Evolutionary conservation across 345 rosid genomes (phyloP).

Genomic region (Euphorbia pulcherrima): DNA sequence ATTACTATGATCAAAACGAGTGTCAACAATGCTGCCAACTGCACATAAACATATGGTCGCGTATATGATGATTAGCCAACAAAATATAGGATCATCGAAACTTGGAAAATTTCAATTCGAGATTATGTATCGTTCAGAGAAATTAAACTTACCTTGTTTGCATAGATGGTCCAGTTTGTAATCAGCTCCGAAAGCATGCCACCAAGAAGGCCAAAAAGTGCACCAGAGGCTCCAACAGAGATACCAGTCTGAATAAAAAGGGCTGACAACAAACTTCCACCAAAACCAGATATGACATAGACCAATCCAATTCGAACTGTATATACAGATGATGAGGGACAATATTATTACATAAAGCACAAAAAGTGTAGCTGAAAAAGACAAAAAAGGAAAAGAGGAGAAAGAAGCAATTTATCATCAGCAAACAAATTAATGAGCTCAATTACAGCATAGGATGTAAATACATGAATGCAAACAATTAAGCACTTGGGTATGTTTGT

Average conservation of each 20-base stretch:
- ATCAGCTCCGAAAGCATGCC: conserved; percentile 96
- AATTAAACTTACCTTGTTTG: conserved; percentile 55
- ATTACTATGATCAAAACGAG: conserved; percentile 61
- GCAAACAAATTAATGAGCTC: background rate
- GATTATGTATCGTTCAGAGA: background rate
- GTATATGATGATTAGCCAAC: conserved; percentile 3
- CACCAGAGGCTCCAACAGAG: conserved; percentile 99
- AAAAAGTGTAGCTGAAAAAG: background rate
- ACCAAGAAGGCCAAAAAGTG: conserved; percentile 89
- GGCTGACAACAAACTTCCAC: conserved; percentile 89
- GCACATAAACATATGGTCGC: conserved; percentile 9
- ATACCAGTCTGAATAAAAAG: conserved; percentile 71
- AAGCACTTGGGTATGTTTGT: background rate
- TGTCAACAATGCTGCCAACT: conserved; percentile 66
- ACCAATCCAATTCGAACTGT: conserved; percentile 74
- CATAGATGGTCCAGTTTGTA: conserved; percentile 90
- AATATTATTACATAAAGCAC: background rate
- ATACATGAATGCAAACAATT: background rate
- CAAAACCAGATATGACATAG: conserved; percentile 83
- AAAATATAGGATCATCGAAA: background rate
- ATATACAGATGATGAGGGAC: background rate
- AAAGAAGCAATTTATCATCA: background rate
- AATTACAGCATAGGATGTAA: background rate
- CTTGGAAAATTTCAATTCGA: background rate
- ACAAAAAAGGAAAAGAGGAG: background rate